These are phyloP conservation scores for Obba rivulosa DNA, from an alignment of 768 basidiomycete species.

Conservation along the genomic window DNA sequence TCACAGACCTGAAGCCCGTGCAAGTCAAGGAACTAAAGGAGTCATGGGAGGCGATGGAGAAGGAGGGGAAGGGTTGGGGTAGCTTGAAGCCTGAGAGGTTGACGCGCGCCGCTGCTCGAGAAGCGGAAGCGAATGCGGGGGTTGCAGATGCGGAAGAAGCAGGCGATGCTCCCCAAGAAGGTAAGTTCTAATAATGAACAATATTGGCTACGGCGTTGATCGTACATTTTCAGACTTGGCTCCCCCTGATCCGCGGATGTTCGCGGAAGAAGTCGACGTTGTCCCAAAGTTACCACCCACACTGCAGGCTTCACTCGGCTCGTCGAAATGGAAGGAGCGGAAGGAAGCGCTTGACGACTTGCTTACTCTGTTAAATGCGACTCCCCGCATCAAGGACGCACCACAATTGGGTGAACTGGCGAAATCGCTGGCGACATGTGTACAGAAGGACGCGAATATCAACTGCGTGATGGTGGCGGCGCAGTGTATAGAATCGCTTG, in stretches of 20 bases:
- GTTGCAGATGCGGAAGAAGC: slow-evolving; percentile 34
- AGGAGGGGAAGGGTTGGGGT: slow-evolving; percentile 82
- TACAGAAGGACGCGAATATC: slow-evolving; percentile 89
- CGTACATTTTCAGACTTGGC: slow-evolving; percentile 35
- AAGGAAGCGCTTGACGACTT: slow-evolving; percentile 89
- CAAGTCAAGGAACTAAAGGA: slow-evolving; percentile 96
- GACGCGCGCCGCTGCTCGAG: slow-evolving; percentile 73
- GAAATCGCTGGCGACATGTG: slow-evolving; percentile 71
- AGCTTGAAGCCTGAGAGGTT: slow-evolving; percentile 70
- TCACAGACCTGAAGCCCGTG: slow-evolving; percentile 91
- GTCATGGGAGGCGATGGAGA: slow-evolving; percentile 78
- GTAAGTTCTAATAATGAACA: slow-evolving; percentile 27
- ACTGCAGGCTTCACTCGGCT: slow-evolving; percentile 69
- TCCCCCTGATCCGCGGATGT: slow-evolving; percentile 66
- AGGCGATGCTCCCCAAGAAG: slow-evolving; percentile 34
- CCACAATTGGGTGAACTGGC: slow-evolving; percentile 73
- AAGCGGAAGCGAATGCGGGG: slow-evolving; percentile 46
- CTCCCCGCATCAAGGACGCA: slow-evolving; percentile 75
- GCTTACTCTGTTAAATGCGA: slow-evolving; percentile 57
- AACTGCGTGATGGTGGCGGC: slow-evolving; percentile 91
- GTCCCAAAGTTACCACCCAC: slow-evolving; percentile 69
- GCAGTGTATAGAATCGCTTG: slow-evolving; percentile 77
- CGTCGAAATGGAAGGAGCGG: slow-evolving; percentile 97
- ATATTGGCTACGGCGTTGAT: background rate
- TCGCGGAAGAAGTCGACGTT: slow-evolving; percentile 80